Evolutionary conservation across 2,329 filamentous ascomycete genomes (phyloP).

Genomic region (Zasmidium cellare): DNA sequence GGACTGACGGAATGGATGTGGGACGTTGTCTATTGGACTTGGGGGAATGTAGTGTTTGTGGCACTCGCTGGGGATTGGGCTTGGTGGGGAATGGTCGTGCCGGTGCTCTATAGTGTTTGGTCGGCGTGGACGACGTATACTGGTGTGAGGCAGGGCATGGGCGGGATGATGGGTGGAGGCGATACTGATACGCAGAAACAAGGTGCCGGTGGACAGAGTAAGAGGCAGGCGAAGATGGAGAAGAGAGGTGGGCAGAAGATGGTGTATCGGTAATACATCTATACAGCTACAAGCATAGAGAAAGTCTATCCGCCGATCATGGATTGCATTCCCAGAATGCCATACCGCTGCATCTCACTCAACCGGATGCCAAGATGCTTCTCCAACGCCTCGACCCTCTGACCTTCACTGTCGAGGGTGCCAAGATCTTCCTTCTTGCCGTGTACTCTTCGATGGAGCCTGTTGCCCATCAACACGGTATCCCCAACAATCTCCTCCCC

Average conservation of each 20-base stretch:
- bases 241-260: slow-evolving; percentile 53
- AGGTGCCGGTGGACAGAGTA: slow-evolving; percentile 42
- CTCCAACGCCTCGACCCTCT: slow-evolving; percentile 44
- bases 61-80: slow-evolving; percentile 78
- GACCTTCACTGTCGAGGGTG: slow-evolving; percentile 42
- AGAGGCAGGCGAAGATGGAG: slow-evolving; percentile 53
- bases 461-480: slow-evolving; percentile 42
- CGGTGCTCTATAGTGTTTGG: slow-evolving; percentile 45
- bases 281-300: not conserved
- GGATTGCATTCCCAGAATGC: slow-evolving; percentile 34
- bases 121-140: slow-evolving; percentile 48
- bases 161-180: slow-evolving; percentile 41
- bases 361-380: slow-evolving; percentile 47
- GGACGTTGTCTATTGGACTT: slow-evolving; percentile 94
- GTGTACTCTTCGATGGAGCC: slow-evolving; percentile 47
- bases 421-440: slow-evolving; percentile 44
- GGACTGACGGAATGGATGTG: slow-evolving; percentile 98
- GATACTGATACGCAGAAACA: slow-evolving; percentile 24
- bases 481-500: slow-evolving; percentile 37
- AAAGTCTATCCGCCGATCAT: slow-evolving; percentile 2
- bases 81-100: slow-evolving; percentile 60
- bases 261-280: slow-evolving; percentile 42
- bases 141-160: slow-evolving; percentile 45
- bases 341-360: slow-evolving; percentile 37
- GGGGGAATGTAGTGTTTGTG: slow-evolving; percentile 72